These are phyloP conservation scores for Glutinoglossum americanum DNA, from an alignment of 495 filamentous ascomycete species.

Conservation along the genomic window DNA sequence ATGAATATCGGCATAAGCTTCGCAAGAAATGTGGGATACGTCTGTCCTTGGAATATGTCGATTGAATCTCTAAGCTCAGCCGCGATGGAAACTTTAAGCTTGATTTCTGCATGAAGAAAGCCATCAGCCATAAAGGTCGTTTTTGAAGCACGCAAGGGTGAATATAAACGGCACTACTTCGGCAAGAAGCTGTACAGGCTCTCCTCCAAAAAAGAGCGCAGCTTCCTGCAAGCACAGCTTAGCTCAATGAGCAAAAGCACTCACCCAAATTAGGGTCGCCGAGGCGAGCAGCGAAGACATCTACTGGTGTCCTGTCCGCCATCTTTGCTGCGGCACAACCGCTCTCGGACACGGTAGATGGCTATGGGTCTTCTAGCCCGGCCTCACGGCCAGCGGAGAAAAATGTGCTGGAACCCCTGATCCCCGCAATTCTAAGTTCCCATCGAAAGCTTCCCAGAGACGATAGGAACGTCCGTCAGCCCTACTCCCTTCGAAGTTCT, in stretches of 20 bases:
- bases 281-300: constrained; percentile 37
- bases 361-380: background rate
- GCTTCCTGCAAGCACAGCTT: constrained; percentile 2
- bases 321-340: background rate
- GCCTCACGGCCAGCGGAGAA: background rate
- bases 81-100: constrained; percentile 53
- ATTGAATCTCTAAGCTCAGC: constrained; percentile 67
- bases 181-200: no score
- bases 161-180: background rate
- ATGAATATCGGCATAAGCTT: constrained; percentile 82
- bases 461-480: no score
- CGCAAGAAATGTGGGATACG: constrained; percentile 57
- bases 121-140: constrained; percentile 6
- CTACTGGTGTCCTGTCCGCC: constrained; percentile 22
- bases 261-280: constrained; percentile 36
- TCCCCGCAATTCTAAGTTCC: background rate
- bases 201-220: background rate
- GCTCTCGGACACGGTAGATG: background rate
- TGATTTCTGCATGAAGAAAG: constrained; percentile 33
- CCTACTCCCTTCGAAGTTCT: no score
- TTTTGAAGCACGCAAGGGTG: background rate
- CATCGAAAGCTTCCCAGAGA: background rate
- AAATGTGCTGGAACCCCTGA: background rate
- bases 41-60: constrained; percentile 42
- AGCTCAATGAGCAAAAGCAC: constrained; percentile 4